Evolutionary conservation across 2,329 filamentous ascomycete species (phyloP), one percentile per base, ranked within the genome.

Genomic region (Phyllosticta capitalensis): DNA sequence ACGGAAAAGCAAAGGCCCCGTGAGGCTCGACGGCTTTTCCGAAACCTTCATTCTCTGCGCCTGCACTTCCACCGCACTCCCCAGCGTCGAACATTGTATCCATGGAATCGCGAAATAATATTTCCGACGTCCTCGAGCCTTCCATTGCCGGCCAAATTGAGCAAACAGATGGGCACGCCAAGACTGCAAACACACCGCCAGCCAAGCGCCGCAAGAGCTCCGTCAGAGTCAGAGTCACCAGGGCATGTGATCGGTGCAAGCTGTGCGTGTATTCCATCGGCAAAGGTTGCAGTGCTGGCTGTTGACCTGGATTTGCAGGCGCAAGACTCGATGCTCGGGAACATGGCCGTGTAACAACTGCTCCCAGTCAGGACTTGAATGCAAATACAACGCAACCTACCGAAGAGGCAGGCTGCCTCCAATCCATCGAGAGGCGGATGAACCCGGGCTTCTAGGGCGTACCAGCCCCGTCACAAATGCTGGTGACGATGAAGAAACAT

Each of bases 371-470:
- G 69, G 67, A 10, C 62, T 72, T 6, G 65, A 67, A 12, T 82
- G 80, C 67, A 76, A 77, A 19, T 82, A 79, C 63, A 75, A 76
- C 22, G 78, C 79, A 20, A 72, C 74, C 0, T 82, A 82, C 63
- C 77, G 74, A 19, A 69, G 79, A 62, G 77, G 77, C 4, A 69
- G 77, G 62, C 61, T 76, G 33, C 76, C 77, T 7, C 71, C 73
- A 28, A 68, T 78, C 45, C 64, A 72, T 58, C 66, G 72, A 19
- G 68, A 71, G 59, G 68, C 71, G 52, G 62, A 50, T 24, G 52
- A 54, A 24, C 26, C 51, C n/a, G 56, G 49, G 33, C 52, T 59
- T 24, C 52, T n/a, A n/a, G 14, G 14, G 17, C 14, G n/a, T 3
- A 7, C 22, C 22, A 60, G 22, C 49, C 33, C 49, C 30, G 52